These are phyloP conservation scores for Byssochlamys sp. DNA, from an alignment of 2,329 filamentous ascomycete species.

Conservation along the genomic window DNA sequence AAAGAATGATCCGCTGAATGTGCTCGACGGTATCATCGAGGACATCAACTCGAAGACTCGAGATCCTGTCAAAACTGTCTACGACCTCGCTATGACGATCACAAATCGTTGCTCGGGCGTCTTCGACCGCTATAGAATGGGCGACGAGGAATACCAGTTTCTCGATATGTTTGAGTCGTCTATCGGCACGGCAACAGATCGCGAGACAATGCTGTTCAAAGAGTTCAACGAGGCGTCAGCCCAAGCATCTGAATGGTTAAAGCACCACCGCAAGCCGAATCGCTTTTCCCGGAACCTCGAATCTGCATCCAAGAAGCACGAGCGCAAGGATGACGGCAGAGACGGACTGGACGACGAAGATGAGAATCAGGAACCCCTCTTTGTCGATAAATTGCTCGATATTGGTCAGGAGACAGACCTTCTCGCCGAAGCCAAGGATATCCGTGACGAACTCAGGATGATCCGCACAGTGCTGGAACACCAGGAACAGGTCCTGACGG, in stretches of 20 bases:
- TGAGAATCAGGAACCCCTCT: constrained; percentile 38
- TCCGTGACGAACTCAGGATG: constrained; percentile 58
- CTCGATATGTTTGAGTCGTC: constrained; percentile 59
- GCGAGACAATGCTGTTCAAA: constrained; percentile 50
- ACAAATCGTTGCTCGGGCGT: constrained; percentile 51
- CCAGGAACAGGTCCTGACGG: constrained; percentile 26
- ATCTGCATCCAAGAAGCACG: constrained; percentile 1
- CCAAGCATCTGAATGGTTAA: constrained; percentile 47
- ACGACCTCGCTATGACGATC: constrained; percentile 55
- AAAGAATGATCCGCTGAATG: constrained; percentile 53
- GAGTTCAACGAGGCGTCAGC: constrained; percentile 51
- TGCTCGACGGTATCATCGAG: constrained; percentile 52
- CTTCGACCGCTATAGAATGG: constrained; percentile 50
- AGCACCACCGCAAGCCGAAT: constrained; percentile 38
- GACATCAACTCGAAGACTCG: constrained; percentile 56
- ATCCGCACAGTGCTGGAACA: constrained; percentile 37
- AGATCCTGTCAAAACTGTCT: constrained; percentile 50
- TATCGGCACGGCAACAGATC: constrained; percentile 46
- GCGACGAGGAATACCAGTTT: constrained; percentile 54
- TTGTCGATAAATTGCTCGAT: constrained; percentile 35
- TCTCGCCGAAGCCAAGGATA: constrained; percentile 56
- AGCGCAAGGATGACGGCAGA: constrained; percentile 11
- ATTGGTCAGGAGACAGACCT: constrained; percentile 53
- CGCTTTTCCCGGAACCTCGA: constrained; percentile 19
- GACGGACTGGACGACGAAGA: constrained; percentile 9